Evolutionary conservation across 176 grass and related monocot genomes (phyloP).

Genomic region (Paspalum notatum): DNA sequence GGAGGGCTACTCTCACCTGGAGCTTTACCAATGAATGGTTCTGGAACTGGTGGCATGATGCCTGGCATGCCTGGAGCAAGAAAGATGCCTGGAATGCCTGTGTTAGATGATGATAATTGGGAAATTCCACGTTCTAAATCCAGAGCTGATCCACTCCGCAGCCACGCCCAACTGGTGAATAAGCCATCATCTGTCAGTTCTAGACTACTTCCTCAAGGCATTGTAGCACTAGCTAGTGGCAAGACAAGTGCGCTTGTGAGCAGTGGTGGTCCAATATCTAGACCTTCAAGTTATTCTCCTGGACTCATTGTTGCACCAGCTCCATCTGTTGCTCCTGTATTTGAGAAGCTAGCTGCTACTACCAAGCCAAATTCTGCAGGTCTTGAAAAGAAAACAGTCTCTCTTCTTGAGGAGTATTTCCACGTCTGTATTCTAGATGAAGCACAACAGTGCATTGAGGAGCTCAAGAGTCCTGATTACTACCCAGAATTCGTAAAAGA

Average conservation of each 20-base stretch:
- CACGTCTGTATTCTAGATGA: slow-evolving; percentile 71
- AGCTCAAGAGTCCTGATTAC: slow-evolving; percentile 62
- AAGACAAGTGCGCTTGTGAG: slow-evolving; percentile 65
- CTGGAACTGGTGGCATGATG: slow-evolving; percentile 75
- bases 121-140: slow-evolving; percentile 77
- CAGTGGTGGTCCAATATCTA: slow-evolving; percentile 28
- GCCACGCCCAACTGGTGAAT: slow-evolving; percentile 23
- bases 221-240: slow-evolving; percentile 48
- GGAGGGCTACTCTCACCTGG: slow-evolving; percentile 46
- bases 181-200: slow-evolving; percentile 45
- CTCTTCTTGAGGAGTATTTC: slow-evolving; percentile 86
- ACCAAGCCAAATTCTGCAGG: slow-evolving; percentile 44
- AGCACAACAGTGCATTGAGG: slow-evolving; percentile 83
- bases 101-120: slow-evolving; percentile 65
- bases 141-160: slow-evolving; percentile 39
- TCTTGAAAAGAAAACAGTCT: slow-evolving; percentile 70
- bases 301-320: slow-evolving; percentile 8
- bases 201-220: slow-evolving; percentile 66
- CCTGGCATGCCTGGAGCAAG: slow-evolving; percentile 80
- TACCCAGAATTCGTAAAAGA: slow-evolving; percentile 79
- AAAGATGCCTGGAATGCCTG: slow-evolving; percentile 88
- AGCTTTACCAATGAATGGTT: slow-evolving; percentile 45
- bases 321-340: slow-evolving; percentile 30
- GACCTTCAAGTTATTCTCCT: slow-evolving; percentile 16
- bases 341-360: slow-evolving; percentile 29